These are phyloP conservation scores for Curvularia hawaiiensis DNA, from an alignment of 2,329 filamentous ascomycete genomes.

Conservation along the genomic window DNA sequence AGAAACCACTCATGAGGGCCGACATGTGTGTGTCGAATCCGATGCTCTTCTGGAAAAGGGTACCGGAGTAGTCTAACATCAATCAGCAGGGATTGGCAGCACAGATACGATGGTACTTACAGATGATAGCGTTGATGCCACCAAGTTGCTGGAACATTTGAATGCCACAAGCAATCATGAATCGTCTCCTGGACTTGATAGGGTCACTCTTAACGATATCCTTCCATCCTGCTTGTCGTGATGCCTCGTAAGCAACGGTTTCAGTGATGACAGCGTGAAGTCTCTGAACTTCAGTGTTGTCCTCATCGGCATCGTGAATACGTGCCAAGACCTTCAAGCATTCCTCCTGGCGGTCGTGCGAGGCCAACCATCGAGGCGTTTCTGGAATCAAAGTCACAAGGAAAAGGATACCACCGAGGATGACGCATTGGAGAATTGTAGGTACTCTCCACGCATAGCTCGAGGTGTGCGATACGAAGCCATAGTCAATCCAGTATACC, in stretches of 20 bases:
- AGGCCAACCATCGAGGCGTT: constrained; percentile 23
- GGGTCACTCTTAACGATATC: constrained; percentile 23
- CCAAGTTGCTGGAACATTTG: constrained; percentile 26
- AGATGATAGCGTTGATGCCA: constrained; percentile 28
- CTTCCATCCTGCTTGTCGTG: constrained; percentile 23
- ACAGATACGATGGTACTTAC: constrained; percentile 1
- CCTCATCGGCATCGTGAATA: constrained; percentile 14
- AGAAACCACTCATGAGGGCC: constrained; percentile 23
- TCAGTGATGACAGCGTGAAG: constrained; percentile 24
- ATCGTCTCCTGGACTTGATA: constrained; percentile 24
- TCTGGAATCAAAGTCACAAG: constrained; percentile 18
- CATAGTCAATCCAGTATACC: constrained; percentile 26
- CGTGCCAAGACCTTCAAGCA: constrained; percentile 22
- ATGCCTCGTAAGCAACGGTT: constrained; percentile 23
- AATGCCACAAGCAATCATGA: constrained; percentile 24
- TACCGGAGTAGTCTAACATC: constrained; percentile 22
- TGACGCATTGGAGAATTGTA: constrained; percentile 19
- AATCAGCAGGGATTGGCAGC: not conserved
- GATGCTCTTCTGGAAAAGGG: constrained; percentile 25
- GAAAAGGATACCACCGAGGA: constrained; percentile 17
- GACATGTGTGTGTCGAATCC: constrained; percentile 24
- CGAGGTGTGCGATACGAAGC: constrained; percentile 20
- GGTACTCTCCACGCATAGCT: constrained; percentile 24
- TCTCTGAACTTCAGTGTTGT: constrained; percentile 16
- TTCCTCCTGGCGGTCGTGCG: constrained; percentile 23